Base-by-base conservation (phyloP, 1,284 basidiomycete species). In the Sphagnurus paluster region DNA sequence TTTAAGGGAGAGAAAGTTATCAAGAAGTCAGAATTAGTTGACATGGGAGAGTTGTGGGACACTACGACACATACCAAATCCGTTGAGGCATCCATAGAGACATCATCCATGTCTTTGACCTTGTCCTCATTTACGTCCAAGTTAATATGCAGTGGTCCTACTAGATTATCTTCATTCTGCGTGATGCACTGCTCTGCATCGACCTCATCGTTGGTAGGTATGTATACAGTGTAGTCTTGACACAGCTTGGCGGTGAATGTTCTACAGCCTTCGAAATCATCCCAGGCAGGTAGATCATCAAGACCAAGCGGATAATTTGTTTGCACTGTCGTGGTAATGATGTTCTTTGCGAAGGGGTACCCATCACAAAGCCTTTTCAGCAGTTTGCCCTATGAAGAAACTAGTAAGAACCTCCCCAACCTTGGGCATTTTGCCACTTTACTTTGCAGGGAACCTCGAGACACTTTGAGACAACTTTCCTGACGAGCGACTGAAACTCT, bases 371-470 rank as follows among this genome's bases (percentile, higher is more conserved):
- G 67, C 51, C 69, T 75, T 57, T 75, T 74, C 43, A 88, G 60
- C 52, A 84, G 77, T 63, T 79, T 82, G 16, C 85, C 86, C 79
- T 84, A 55, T 16, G 29, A 23, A 23, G 26, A 19, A 24, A 11
- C 19, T 17, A 16, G 10, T 40, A 25, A 21, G 21, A 20, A 39
- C 14, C 17, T 32, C 29, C 21, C 35, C 23, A 43, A 7, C 4
- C 14, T 14, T 20, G 42, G 14, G 17, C 17, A 10, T 14, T 13
- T 9, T 20, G 17, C 17, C 46, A 23, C 39, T 67, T 47, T 54
- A 83, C 81, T 71, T 87, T 85, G 72, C 80, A 81, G 23, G 77
- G 75, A 39, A 84, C 71, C 59, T 80, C 80, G 42, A 87, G 64
- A 56, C 78, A 83, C 47, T 68, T 72, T 32, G 70, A 58, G 4